Percentiles rank a stretch among this genome's conserved stretches.
Conservation (phyloP, 2,329 filamentous ascomycete species). For the Ceratocystis lukuohia region DNA sequence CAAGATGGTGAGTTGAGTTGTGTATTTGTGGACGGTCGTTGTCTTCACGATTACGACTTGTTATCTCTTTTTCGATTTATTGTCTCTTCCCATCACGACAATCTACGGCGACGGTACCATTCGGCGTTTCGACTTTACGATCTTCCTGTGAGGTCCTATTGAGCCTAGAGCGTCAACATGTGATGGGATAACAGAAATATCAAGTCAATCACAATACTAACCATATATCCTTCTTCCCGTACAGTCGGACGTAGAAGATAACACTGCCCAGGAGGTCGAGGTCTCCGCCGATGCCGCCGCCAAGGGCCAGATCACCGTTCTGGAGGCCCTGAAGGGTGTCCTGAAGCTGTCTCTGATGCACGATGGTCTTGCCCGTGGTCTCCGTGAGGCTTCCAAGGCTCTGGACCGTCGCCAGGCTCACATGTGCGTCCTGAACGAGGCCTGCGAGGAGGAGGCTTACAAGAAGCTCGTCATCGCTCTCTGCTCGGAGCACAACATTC, state of each 20-base stretch:
- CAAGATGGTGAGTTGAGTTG: slow-evolving; percentile 45
- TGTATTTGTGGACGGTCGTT: background rate
- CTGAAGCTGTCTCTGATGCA: slow-evolving; percentile 98
- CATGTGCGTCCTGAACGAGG: slow-evolving; percentile 99
- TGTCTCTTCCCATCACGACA: slow-evolving; percentile 2
- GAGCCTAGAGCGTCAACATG: background rate
- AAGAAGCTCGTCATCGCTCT: slow-evolving; percentile 99
- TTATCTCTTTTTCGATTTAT: background rate
- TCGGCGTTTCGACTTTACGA: background rate
- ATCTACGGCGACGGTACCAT: background rate
- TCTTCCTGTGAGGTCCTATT: background rate
- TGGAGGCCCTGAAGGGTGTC: slow-evolving; percentile 97
- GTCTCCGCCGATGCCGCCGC: slow-evolving; percentile 78
- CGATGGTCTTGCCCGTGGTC: slow-evolving; percentile 96
- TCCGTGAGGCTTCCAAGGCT: slow-evolving; percentile 96
- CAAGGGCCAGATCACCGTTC: slow-evolving; percentile 92
- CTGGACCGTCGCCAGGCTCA: slow-evolving; percentile 97
- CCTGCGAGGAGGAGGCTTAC: slow-evolving; percentile 99
- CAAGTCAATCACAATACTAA: background rate
- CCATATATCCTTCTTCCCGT: slow-evolving; percentile 9
- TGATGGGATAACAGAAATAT: background rate
- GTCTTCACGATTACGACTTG: background rate
- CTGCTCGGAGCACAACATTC: slow-evolving; percentile 99
- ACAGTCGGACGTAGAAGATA: slow-evolving; percentile 99
- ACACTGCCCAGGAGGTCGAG: slow-evolving; percentile 87